Percentiles rank a stretch among this genome's conserved stretches.
These are phyloP conservation scores for Talaromyces sp. DNA, from an alignment of 2,329 filamentous ascomycete genomes.

Conservation along the genomic window DNA sequence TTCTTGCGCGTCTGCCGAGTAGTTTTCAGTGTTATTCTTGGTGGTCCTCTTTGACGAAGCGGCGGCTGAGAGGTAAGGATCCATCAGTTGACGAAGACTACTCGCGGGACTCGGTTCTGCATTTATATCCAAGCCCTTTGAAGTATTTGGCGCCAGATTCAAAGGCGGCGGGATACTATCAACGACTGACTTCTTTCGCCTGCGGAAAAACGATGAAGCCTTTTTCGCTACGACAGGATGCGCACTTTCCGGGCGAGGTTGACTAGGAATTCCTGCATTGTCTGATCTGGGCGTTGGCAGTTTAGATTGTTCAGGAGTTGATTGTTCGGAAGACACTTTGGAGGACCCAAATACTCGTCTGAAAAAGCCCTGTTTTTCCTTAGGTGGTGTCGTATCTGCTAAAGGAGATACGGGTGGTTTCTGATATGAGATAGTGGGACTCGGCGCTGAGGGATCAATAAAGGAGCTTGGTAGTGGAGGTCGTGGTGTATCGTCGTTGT, in stretches of 20 bases:
- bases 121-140: conserved; percentile 31
- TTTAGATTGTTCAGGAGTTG: conserved; percentile 14
- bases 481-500: conserved; percentile 26
- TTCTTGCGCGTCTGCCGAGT: conserved; percentile 9
- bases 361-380: conserved; percentile 83
- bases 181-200: conserved; percentile 82
- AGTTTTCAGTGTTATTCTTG: conserved; percentile 22
- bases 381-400: conserved; percentile 44
- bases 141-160: conserved; percentile 41
- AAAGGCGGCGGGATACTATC: conserved; percentile 61
- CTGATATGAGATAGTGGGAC: conserved; percentile 49
- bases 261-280: conserved; percentile 22
- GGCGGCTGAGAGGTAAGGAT: conserved; percentile 61
- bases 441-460: conserved; percentile 48
- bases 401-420: conserved; percentile 40
- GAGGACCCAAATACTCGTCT: conserved; percentile 81
- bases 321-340: conserved; percentile 37
- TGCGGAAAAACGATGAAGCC: conserved; percentile 88
- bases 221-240: conserved; percentile 74
- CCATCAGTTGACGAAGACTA: conserved; percentile 81
- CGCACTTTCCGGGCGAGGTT: conserved; percentile 29
- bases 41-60: conserved; percentile 17
- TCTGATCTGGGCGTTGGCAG: conserved; percentile 3
- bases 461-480: conserved; percentile 39
- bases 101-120: conserved; percentile 61